phyloP scores from a whole-genome alignment of 83 land plant genomes.

The Thuja plicata region DNA sequence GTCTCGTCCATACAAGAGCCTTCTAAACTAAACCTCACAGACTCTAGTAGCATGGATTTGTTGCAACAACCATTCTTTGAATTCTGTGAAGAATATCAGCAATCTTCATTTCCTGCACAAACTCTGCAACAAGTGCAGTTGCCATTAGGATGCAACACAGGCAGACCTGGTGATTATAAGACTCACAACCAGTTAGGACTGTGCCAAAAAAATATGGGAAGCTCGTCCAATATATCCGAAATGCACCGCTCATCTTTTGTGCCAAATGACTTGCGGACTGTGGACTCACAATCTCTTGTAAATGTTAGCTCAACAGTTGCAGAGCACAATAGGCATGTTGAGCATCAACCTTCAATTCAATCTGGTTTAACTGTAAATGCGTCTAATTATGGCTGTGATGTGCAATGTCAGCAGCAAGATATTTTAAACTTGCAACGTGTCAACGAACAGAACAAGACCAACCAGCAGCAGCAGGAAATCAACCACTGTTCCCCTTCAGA shows the following conservation, averaged over 20 bases:
- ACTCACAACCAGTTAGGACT: not conserved
- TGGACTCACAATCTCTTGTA: conserved; percentile 10
- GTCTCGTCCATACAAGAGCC: conserved; percentile 40
- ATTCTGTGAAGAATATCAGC: conserved; percentile 10
- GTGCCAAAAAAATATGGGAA: not conserved
- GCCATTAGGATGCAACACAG: conserved; percentile 10
- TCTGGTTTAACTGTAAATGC: conserved; percentile 6
- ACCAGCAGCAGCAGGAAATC: not conserved
- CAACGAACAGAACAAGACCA: not conserved
- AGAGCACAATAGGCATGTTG: not conserved
- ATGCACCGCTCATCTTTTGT: not conserved
- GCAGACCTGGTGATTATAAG: not conserved
- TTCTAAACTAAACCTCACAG: conserved; percentile 22
- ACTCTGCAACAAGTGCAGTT: conserved; percentile 4
- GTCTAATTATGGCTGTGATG: not conserved
- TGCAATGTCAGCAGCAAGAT: conserved; percentile 16
- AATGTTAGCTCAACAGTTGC: conserved; percentile 13
- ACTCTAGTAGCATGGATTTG: conserved; percentile 17
- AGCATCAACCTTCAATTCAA: conserved; percentile 4
- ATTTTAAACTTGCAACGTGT: conserved; percentile 1
- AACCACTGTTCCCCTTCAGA: conserved; percentile 12
- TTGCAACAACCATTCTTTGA: conserved; percentile 16
- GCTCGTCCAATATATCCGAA: conserved; percentile 10
- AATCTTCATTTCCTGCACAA: conserved; percentile 5
- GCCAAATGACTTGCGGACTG: not conserved